Conservation (phyloP, 371 early-diverging fungal genomes). For the Batkoa obscura region DNA sequence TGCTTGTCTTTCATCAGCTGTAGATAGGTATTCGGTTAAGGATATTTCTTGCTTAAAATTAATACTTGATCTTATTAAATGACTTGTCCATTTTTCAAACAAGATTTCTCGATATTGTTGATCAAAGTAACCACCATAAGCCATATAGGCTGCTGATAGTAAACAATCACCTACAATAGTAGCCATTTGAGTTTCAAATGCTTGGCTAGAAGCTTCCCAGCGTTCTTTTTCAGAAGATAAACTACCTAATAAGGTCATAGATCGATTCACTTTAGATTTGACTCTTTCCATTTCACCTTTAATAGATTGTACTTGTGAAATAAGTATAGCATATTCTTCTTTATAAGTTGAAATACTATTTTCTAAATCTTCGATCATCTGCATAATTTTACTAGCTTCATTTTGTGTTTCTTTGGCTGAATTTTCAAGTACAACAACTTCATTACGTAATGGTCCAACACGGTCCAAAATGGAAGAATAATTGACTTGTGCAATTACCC, state of each 20-base stretch:
- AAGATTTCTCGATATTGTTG: constrained; percentile 80
- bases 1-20: constrained; percentile 75
- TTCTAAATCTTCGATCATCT: constrained; percentile 72
- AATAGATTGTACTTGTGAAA: constrained; percentile 78
- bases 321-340: constrained; percentile 89
- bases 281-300: constrained; percentile 92
- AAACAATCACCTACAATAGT: constrained; percentile 97
- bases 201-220: constrained; percentile 79
- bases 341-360: constrained; percentile 73
- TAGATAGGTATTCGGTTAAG: constrained; percentile 77
- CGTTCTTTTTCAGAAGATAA: constrained; percentile 83
- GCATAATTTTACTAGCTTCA: constrained; percentile 51
- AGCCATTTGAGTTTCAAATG: constrained; percentile 90
- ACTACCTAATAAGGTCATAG: constrained; percentile 70
- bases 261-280: constrained; percentile 83
- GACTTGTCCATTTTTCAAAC: constrained; percentile 56
- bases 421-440: constrained; percentile 66
- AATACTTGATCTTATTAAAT: constrained; percentile 53
- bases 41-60: constrained; percentile 66
- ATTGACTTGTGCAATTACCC: constrained; percentile 92
- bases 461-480: constrained; percentile 81
- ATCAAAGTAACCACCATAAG: constrained; percentile 94
- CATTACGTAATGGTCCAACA: constrained; percentile 88
- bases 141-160: constrained; percentile 77
- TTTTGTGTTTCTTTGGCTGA: constrained; percentile 55